Base-by-base conservation (phyloP, 2,329 filamentous ascomycete genomes). In the Aspergillus terreus region DNA sequence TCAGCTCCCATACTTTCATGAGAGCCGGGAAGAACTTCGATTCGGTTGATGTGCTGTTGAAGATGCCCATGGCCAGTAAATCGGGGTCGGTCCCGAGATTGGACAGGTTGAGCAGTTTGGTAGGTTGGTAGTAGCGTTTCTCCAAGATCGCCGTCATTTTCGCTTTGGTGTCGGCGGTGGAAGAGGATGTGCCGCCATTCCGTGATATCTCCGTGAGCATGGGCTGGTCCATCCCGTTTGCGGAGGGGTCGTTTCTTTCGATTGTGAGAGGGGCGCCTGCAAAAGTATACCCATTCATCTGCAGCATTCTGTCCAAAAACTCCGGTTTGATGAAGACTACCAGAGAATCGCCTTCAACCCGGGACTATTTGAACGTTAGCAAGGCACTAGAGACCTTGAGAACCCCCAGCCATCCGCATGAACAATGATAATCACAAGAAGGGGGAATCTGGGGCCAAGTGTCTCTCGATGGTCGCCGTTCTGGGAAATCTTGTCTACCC, bases 11-110 rank as follows among this genome's bases (percentile, higher is more conserved):
- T 44, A 96, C 85, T 53, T 83, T 84, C 88, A 97, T 95, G 55
- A 97, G 78, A 1, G 89, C 92, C 47, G 88, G 89, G 73, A 97
- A 96, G 56, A 96, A 88, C 69, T 96, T 99, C 57, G 87, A 82
- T 43, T 88, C 84, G 1, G 85, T 85, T 3, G 86, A 83, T 52
- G 81, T 82, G 53, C 77, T 83, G 55, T 84, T 81, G 67, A 95
- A 91, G 63, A 92, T 87, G 35, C 88, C 88, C 71, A 91, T 84
- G 40, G 81, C 78, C 49, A 84, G 77, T 4, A 97, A 80, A 52
- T 85, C 82, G 2, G 83, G 74, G 62, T 97, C 92, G 44, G 81
- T 76, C 30, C 82, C 85, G 9, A 97, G 82, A 1, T 81, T 78
- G n/a, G 90, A 91, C 9, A 99, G 82, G 65, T 95, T 85, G 36